These are phyloP conservation scores for Reutealis trisperma DNA, from an alignment of 345 rosid species.

Conservation along the genomic window DNA sequence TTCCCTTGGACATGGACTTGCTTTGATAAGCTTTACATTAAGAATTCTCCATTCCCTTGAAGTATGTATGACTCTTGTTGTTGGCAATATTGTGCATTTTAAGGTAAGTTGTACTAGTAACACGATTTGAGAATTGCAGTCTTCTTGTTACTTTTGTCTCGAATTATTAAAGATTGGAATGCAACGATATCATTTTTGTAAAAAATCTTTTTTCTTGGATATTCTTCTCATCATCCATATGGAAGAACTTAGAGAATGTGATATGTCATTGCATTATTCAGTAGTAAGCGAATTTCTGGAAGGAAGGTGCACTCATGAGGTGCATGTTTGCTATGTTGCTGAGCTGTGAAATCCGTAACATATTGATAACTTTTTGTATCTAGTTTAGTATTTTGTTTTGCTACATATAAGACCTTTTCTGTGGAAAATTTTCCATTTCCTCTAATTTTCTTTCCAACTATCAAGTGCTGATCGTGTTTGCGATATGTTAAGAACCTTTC, in stretches of 20 bases:
- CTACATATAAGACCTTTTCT: not conserved
- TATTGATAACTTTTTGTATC: not conserved
- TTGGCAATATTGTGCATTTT: not conserved
- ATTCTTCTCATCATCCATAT: not conserved
- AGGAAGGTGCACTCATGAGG: slow-evolving; percentile 1
- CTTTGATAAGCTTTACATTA: too few species aligned
- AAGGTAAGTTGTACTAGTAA: not conserved
- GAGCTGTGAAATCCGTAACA: not conserved
- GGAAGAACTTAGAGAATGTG: not conserved
- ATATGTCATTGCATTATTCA: slow-evolving; percentile 1
- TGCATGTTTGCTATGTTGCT: not conserved
- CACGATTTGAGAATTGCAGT: not conserved
- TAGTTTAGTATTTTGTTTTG: not conserved
- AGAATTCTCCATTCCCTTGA: not conserved
- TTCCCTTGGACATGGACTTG: too few species aligned
- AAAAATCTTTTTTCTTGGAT: too few species aligned
- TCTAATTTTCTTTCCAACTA: not conserved
- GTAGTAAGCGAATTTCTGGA: not conserved
- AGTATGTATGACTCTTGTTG: not conserved
- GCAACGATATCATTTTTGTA: not conserved
- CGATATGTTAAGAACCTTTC: slow-evolving; percentile 11
- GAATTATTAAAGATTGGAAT: not conserved
- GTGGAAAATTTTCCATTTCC: not conserved
- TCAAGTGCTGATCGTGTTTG: slow-evolving; percentile 1
- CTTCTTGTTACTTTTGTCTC: not conserved